These are phyloP conservation scores for Dichotomopilus funicola DNA, from an alignment of 2,329 filamentous ascomycete species.

Conservation along the genomic window DNA sequence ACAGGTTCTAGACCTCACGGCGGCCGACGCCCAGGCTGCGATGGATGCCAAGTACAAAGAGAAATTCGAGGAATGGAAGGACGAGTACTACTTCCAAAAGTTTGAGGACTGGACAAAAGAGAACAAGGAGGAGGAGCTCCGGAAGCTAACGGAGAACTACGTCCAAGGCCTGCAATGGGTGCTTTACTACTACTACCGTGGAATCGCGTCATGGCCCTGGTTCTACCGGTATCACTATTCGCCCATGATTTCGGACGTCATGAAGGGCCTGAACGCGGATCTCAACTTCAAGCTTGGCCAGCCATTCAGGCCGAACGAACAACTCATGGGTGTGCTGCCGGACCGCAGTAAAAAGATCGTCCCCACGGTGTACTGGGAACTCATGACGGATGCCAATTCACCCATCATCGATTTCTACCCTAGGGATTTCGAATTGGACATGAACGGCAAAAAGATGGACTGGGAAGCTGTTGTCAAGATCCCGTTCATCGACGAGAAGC, in stretches of 20 bases:
- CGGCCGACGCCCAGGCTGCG: slow-evolving; percentile 70
- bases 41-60: slow-evolving; percentile 82
- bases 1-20: slow-evolving; percentile 69
- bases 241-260: slow-evolving; percentile 87
- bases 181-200: slow-evolving; percentile 93
- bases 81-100: slow-evolving; percentile 85
- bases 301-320: slow-evolving; percentile 90
- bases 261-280: slow-evolving; percentile 77
- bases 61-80: slow-evolving; percentile 90
- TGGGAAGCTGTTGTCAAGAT: slow-evolving; percentile 99
- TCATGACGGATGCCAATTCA: slow-evolving; percentile 87
- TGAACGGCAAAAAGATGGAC: slow-evolving; percentile 99
- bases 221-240: slow-evolving; percentile 96
- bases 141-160: slow-evolving; percentile 85
- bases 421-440: slow-evolving; percentile 91
- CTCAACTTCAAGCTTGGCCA: slow-evolving; percentile 91
- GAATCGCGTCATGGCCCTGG: slow-evolving; percentile 98
- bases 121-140: slow-evolving; percentile 68
- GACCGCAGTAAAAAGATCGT: slow-evolving; percentile 98
- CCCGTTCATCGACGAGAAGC: slow-evolving; percentile 91
- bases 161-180: slow-evolving; percentile 98
- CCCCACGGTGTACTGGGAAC: slow-evolving; percentile 73
- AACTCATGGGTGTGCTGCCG: slow-evolving; percentile 95
- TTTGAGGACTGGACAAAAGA: slow-evolving; percentile 80
- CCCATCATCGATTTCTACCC: slow-evolving; percentile 98